Evolutionary conservation across 768 basidiomycete genomes (phyloP), one percentile per base, ranked within the genome.

Genomic region (Mrakia hoshinonis): DNA sequence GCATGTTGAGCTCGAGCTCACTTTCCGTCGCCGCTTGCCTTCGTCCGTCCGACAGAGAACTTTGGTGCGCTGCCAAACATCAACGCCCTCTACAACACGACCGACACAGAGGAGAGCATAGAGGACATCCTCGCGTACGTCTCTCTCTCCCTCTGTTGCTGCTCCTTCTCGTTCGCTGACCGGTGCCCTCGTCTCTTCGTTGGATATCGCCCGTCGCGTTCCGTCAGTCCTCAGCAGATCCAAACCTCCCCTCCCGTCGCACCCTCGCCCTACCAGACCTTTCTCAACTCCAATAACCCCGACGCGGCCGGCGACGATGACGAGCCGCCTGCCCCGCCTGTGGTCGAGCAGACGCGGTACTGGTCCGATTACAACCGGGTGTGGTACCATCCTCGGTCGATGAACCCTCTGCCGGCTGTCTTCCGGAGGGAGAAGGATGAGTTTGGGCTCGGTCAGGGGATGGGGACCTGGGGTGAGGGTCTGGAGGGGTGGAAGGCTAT

Each of bases 361-460:
- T 89, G 87, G 87, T 87, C 88, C 18, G 87, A 89, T 78, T 87
- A 85, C 76, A 86, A 81, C 74, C 84, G 85, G 55, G 82, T 87
- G 29, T 85, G 84, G 77, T 87, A 87, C 76, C 81, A 85, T 73
- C 87, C 88, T 12, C 84, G 85, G 75, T 85, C 86, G 20, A 77
- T 89, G 13, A 88, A 90, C 75, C 82, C 81, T 64, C 73, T 91
- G 29, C 86, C 88, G 10, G 86, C 89, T 74, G 76, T 80, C 47
- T 78, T 83, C 9, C 84, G 85, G 31, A 84, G 85, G 83, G 87
- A 86, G 20, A 64, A 61, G 43, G 75, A 78, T 9, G 82, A 83
- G 65, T 84, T 83, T 1, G 58, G 58, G 5, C 0, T 61, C 0
- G 83, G 85, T 74, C 46, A 62, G 18, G 68, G 68, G 22, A 69